A percentile compares a stretch with the other conserved stretches of the same genome.
Conservation (phyloP, 345 rosid genomes). For the Gossypium sturtianum region DNA sequence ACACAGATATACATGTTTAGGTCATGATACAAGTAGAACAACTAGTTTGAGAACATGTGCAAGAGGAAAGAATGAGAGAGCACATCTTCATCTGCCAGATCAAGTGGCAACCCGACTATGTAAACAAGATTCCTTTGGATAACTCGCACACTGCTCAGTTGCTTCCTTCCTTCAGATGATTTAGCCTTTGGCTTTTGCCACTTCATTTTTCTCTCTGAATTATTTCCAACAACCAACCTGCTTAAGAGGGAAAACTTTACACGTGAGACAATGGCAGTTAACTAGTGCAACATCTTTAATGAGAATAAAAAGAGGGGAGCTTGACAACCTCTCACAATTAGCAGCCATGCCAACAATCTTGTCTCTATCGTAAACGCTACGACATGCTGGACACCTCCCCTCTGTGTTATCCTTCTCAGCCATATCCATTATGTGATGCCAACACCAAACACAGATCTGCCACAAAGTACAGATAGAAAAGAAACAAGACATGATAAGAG, state of each 20-base stretch:
- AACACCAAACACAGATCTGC: slow-evolving; percentile 96
- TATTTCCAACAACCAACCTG: slow-evolving; percentile 66
- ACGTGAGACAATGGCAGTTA: background rate
- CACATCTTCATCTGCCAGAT: slow-evolving; percentile 91
- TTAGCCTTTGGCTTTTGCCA: slow-evolving; percentile 62
- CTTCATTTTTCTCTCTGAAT: slow-evolving; percentile 54
- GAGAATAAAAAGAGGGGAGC: background rate
- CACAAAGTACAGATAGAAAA: background rate
- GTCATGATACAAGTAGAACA: background rate
- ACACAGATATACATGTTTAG: background rate
- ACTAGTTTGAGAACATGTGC: background rate
- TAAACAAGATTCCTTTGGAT: slow-evolving; percentile 86
- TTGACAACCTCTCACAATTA: slow-evolving; percentile 59
- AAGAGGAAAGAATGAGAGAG: background rate
- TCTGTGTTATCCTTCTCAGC: slow-evolving; percentile 86
- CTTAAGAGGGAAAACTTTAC: background rate
- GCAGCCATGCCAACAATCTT: slow-evolving; percentile 81
- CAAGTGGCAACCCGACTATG: slow-evolving; percentile 84
- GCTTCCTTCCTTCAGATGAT: slow-evolving; percentile 71
- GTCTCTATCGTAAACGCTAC: slow-evolving; percentile 78
- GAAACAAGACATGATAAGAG: background rate
- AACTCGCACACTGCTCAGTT: slow-evolving; percentile 75
- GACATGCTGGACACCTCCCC: slow-evolving; percentile 97
- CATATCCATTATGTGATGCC: slow-evolving; percentile 94
- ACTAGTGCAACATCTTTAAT: background rate